Base-by-base conservation (phyloP, 2,329 filamentous ascomycete species). In the Penicillium oxalicum region DNA sequence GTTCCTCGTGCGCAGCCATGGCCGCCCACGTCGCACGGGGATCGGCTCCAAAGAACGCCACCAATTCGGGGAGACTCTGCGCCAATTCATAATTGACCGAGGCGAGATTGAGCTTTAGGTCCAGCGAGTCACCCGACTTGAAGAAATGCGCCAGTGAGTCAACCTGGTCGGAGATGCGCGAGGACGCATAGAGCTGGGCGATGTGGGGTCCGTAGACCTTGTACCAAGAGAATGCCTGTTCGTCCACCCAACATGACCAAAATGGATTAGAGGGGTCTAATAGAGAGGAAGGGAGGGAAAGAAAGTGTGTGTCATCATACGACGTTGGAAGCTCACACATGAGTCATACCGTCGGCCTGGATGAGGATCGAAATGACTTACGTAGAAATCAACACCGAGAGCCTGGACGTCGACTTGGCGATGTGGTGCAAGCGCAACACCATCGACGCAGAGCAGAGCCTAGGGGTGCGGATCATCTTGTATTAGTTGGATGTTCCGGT, bases 121-220 rank as follows among this genome's bases (percentile, higher is more conserved):
- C 77, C 0, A 91, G 72, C 0, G 80, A 81, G 5, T 72, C 68
- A 2, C 60, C 59, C 7, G 70, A 64, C 58, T 87, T 87, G 74
- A 89, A 89, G 70, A 78, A 87, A 61, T 88, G 85, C 0, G 79
- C 78, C 0, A 83, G 65, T 0, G 81, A 79, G 4, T 69, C 69
- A 47, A 89, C 71, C 41, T 76, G 66, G 12, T 76, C 60, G 51
- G 85, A 81, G 0, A 80, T 82, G 0, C 66, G 60, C 4, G 72
- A 71, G 25, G 80, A 80, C 4, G 79, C 84, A 61, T 88, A 91
- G 1, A 91, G 71, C 54, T 84, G 78, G 0, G 86, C 77, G 1
- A 90, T 75, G 57, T 91, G 87, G 1, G 87, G 87, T 0, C 87
- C 87, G 61, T 86, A 91, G 1, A 90, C 80, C 65, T 91, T 91